Base-by-base conservation (phyloP, 805 yeast species). In the Kodamaea laetipori region DNA sequence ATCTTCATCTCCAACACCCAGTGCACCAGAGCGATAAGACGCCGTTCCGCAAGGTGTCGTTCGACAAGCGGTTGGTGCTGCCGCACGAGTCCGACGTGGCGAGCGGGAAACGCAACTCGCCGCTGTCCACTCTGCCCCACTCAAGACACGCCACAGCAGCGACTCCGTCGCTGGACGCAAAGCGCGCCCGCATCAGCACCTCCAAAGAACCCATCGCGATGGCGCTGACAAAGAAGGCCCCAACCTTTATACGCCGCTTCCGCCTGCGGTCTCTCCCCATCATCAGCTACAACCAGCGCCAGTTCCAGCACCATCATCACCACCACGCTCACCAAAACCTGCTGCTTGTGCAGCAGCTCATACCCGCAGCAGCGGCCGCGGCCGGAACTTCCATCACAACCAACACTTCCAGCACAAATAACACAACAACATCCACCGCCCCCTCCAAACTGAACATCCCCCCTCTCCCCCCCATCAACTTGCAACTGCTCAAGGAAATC, bases 401-500 rank as follows among this genome's bases (percentile, higher is more conserved):
- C 39, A n/a, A n/a, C n/a, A n/a, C n/a, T n/a, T n/a, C n/a, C n/a
- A n/a, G n/a, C n/a, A n/a, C n/a, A n/a, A n/a, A n/a, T n/a, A n/a
- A n/a, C n/a, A n/a, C n/a, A n/a, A 44, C 46, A 27, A 33, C 46
- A 11, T 18, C 53, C 45, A 15, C 37, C 28, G 5, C 51, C 32
- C 25, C 51, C 41, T 26, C 50, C 35, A 43, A 41, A 28, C 39
- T 46, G 25, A 43, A 39, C 34, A 51, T 63, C 15, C 74, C 83
- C 3, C 76, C 81, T 4, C 61, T 83, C 38, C 96, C 96, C 3
- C 97, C 97, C 1, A 87, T 87, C 37, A 86, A 86, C 64, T 67
- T 87, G 38, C 90, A 83, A 57, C 81, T 89, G 24, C 73, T 90
- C 52, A 81, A 84, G 53, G 97, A 89, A 60, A 86, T 90, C 46